These are phyloP conservation scores for Medicago arabica DNA, from an alignment of 306 rosid species.

Conservation along the genomic window DNA sequence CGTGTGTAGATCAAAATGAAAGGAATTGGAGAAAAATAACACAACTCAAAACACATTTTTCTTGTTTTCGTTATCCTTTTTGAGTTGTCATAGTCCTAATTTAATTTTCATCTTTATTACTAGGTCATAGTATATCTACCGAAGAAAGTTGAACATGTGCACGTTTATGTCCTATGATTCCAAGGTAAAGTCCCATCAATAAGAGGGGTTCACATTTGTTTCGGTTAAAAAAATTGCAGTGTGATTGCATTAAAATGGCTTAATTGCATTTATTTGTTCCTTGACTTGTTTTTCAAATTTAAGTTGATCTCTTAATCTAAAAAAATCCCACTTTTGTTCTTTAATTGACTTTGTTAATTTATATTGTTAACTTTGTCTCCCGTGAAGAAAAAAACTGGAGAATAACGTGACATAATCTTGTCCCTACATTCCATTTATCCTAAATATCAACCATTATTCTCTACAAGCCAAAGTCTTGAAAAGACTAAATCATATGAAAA, in stretches of 20 bases:
- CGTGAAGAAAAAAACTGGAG: too few species aligned
- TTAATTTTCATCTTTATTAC: background rate
- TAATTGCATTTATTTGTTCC: too few species aligned
- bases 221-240: background rate
- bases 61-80: conserved; percentile 14
- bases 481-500: too few species aligned
- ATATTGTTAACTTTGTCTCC: too few species aligned
- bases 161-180: conserved; percentile 26
- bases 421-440: too few species aligned
- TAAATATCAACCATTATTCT: too few species aligned
- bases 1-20: conserved; percentile 7
- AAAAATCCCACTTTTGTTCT: too few species aligned
- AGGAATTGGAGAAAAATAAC: background rate
- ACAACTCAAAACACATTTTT: conserved; percentile 21
- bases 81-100: conserved; percentile 2
- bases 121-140: background rate
- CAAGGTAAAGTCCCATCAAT: background rate
- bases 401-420: too few species aligned
- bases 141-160: conserved; percentile 37
- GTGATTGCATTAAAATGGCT: background rate
- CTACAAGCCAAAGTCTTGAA: too few species aligned
- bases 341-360: too few species aligned
- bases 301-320: too few species aligned
- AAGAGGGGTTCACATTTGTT: background rate
- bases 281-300: too few species aligned